Conservation (phyloP, 805 yeast genomes). For the Yamadazyma endophytica region DNA sequence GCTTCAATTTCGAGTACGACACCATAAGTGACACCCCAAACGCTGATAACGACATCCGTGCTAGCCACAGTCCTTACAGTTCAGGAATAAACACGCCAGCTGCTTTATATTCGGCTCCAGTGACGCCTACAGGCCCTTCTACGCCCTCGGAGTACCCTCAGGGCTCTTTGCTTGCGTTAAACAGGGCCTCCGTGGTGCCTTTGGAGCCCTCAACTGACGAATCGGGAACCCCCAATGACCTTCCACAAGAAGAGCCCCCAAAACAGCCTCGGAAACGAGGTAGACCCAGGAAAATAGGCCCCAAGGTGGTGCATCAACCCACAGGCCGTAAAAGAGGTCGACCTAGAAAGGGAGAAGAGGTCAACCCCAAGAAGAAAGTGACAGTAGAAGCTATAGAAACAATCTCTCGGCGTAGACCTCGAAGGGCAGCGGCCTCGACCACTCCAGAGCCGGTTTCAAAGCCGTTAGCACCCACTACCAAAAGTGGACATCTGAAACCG, state of each 20-base stretch:
- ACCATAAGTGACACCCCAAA: too few species aligned
- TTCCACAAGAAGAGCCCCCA: too few species aligned
- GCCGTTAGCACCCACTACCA: too few species aligned
- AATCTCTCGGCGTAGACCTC: slow-evolving; percentile 5
- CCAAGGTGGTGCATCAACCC: too few species aligned
- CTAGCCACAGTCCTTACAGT: too few species aligned
- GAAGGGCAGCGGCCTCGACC: not conserved
- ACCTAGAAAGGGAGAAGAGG: slow-evolving; percentile 8
- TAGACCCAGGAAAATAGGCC: slow-evolving; percentile 6
- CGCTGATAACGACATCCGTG: too few species aligned
- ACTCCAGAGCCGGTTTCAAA: slow-evolving; percentile 2
- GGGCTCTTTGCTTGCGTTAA: slow-evolving; percentile 1
- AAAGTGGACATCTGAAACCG: slow-evolving; percentile 26
- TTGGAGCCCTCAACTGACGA: too few species aligned
- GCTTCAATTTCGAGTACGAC: too few species aligned
- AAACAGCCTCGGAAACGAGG: slow-evolving; percentile 10
- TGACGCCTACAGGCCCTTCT: not conserved
- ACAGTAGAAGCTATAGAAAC: not conserved
- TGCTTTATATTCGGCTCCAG: not conserved
- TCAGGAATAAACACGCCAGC: too few species aligned
- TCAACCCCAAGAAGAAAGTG: not conserved
- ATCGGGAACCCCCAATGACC: too few species aligned
- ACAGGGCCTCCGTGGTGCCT: too few species aligned
- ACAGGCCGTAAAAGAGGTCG: slow-evolving; percentile 11
- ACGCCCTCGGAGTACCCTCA: not conserved